Base-by-base conservation (phyloP, 2,329 filamentous ascomycete species). In the Orbilia brochopaga region DNA sequence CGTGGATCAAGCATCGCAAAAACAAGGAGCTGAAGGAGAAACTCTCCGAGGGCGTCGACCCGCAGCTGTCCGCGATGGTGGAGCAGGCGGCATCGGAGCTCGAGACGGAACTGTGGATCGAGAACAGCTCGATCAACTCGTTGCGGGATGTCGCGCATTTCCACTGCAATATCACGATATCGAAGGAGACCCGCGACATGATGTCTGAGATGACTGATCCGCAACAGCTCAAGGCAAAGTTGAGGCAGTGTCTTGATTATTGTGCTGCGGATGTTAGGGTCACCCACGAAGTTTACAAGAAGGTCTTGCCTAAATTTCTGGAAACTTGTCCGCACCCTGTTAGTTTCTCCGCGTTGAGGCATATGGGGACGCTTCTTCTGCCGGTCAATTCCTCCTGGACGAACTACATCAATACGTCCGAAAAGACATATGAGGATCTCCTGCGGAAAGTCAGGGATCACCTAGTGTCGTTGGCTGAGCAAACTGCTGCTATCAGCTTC, bases 1-100 rank as follows among this genome's bases (percentile, higher is more conserved):
- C 91, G 0, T 99, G 94, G 94, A 92, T 97, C 88, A 95, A 91
- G 79, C 91, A 96, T 79, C 90, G 91, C 78, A 99, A 99, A 81
- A 91, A 89, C 74, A 85, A 89, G 66, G 93, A 97, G 77, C 77
- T 93, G 51, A 84, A 91, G 55, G 92, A 97, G 73, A 90, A 88
- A 77, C 87, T 93, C 53, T 86, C 90, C 3, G 87, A 83, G 54
- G 85, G 91, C 61, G 88, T 87, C 1, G 72, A 66, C 2, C 58
- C 53, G 17, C 90, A 94, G 74, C 80, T 97, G 23, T 85, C 88
- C 1, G 83, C 86, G 51, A 80, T 96, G 35, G 80, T 97, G 2
- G 86, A 89, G 69, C 87, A 85, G 59, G 85, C 86, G 44, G 83
- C 85, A 62, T 84, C 83, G 10, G 88, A 96, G 63, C 91, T 96